These are phyloP conservation scores for Lasiodiplodia sp. DNA, from an alignment of 2,329 filamentous ascomycete genomes.

Conservation along the genomic window DNA sequence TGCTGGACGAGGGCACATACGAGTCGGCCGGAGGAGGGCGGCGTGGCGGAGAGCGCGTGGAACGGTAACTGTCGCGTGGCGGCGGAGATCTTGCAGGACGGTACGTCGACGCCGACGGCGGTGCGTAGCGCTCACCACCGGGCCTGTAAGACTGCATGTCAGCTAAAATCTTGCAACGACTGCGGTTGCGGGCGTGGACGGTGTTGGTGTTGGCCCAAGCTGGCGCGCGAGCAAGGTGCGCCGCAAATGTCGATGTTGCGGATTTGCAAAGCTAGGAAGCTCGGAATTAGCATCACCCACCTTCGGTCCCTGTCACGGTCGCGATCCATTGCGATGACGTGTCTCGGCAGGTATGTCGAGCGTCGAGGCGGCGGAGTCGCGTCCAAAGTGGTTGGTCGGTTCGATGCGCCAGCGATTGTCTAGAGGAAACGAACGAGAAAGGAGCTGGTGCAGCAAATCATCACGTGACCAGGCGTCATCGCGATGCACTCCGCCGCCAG, in stretches of 20 bases:
- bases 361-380: slow-evolving; percentile 20
- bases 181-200: slow-evolving; percentile 9
- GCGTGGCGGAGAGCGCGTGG: slow-evolving; percentile 44
- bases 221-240: slow-evolving; percentile 25
- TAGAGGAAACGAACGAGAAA: slow-evolving; percentile 29
- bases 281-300: slow-evolving; percentile 43
- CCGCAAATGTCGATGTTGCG: slow-evolving; percentile 27
- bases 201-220: slow-evolving; percentile 29
- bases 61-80: slow-evolving; percentile 46
- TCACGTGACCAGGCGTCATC: slow-evolving; percentile 31
- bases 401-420: slow-evolving; percentile 9
- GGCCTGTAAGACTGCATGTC: slow-evolving; percentile 26
- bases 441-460: slow-evolving; percentile 16
- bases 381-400: slow-evolving; percentile 22
- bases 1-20: slow-evolving; percentile 46
- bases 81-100: slow-evolving; percentile 30
- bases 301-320: slow-evolving; percentile 52
- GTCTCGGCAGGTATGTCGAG: slow-evolving; percentile 16
- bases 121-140: slow-evolving; percentile 29
- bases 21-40: slow-evolving; percentile 49
- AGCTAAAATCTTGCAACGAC: slow-evolving; percentile 2
- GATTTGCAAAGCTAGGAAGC: slow-evolving; percentile 18
- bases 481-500: slow-evolving; percentile 8
- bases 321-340: slow-evolving; percentile 33
- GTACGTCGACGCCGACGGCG: slow-evolving; percentile 21